Base-by-base conservation (phyloP, 345 rosid genomes). In the Pseudoturritis turrita region DNA sequence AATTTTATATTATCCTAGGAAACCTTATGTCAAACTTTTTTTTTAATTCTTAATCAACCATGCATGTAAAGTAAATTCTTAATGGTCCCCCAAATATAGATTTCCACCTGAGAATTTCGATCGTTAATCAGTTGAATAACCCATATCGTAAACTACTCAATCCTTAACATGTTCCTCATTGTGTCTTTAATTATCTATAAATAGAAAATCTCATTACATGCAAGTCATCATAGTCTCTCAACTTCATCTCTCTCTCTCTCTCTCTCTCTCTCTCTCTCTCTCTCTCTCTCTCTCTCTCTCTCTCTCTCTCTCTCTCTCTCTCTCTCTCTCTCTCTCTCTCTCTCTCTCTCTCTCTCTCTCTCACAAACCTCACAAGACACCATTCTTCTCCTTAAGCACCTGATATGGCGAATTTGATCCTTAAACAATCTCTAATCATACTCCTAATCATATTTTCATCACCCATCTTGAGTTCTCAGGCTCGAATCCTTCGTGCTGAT, bases 401-500 rank as follows among this genome's bases (percentile, higher is more conserved):
- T 56, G 18, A 49, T 7, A 76, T 76, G 79, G 79, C 71, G 13
- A 76, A 56, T 28, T 29, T 31, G n/a, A 9, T 63, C 61, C 47
- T 63, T 70, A 70, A 76, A 36, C 55, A 70, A 31, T 17, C 47
- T 63, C 31, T 76, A 21, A 56, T 70, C 59, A 70, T 76, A 22
- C 54, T 76, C 65, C 54, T 76, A 39, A 70, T 76, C 53, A 49
- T 76, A 29, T 70, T 63, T 56, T 63, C 76, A 40, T 47, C 61
- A 45, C 11, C 31, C 22, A 29, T 31, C 43, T 28, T 68, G 37
- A 55, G 29, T 21, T 18, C 71, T 64, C 66, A 76, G 25, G 76
- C 79, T 57, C 50, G 79, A 76, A 55, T 70, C 66, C 79, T 70
- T 18, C 71, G 52, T 46, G 62, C 26, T 47, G 52, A 63, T 21